These are phyloP conservation scores for Spizellomyces punctatus DNA, from an alignment of 192 early-diverging fungal species.

Conservation along the genomic window DNA sequence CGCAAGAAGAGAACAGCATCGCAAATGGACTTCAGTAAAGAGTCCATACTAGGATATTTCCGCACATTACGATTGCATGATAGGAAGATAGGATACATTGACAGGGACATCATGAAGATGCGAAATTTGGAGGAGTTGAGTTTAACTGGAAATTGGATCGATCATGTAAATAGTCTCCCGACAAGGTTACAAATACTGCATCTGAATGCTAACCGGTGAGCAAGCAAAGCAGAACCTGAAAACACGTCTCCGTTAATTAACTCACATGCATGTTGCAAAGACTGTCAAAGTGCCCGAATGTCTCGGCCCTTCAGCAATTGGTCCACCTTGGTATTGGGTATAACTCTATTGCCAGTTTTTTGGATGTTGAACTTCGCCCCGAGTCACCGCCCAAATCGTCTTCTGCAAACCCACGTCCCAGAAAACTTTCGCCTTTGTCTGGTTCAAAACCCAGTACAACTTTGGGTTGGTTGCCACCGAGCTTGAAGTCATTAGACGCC, in stretches of 20 bases:
- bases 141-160: conserved; percentile 40
- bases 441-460: neutral
- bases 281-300: conserved; percentile 19
- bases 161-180: conserved; percentile 34
- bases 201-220: conserved; percentile 41
- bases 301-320: conserved; percentile 17
- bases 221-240: neutral
- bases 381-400: no score
- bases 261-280: neutral
- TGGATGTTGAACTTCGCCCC: neutral
- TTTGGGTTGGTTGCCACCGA: conserved; percentile 11
- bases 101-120: conserved; percentile 13
- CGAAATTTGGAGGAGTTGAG: conserved; percentile 32
- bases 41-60: conserved; percentile 37
- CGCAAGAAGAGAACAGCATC: neutral
- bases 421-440: neutral
- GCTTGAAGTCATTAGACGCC: conserved; percentile 30
- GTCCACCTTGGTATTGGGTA: conserved; percentile 38
- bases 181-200: conserved; percentile 29
- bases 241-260: no score
- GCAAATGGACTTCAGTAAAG: conserved; percentile 20
- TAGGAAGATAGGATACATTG: conserved; percentile 21
- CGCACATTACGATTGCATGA: conserved; percentile 33
- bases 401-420: neutral
- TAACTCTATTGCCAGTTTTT: conserved; percentile 31